Percentiles rank a stretch among this genome's conserved stretches.
Conservation (phyloP, 1,284 basidiomycete genomes). For the Rhodotorula sp. region DNA sequence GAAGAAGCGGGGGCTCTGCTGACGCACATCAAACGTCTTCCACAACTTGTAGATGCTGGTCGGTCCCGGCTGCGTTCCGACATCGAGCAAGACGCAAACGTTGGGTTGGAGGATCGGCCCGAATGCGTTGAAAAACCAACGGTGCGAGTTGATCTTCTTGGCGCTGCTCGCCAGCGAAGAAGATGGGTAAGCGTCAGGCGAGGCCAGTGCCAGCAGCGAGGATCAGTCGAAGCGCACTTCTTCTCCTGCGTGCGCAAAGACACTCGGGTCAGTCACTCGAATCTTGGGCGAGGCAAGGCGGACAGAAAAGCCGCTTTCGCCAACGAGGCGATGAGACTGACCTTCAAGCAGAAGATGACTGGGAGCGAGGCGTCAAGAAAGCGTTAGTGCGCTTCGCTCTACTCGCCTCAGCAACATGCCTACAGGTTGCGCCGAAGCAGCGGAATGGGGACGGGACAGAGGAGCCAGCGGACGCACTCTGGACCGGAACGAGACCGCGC, state of each 20-base stretch:
- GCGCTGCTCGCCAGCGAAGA: slow-evolving; percentile 37
- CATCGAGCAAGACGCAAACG: slow-evolving; percentile 85
- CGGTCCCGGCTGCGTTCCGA: slow-evolving; percentile 81
- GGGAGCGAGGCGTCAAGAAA: background rate
- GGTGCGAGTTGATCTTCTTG: slow-evolving; percentile 77
- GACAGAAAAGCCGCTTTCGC: slow-evolving; percentile 43
- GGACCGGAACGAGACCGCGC: slow-evolving; percentile 77
- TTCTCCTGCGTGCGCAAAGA: background rate
- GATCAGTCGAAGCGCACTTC: background rate
- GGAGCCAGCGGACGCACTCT: slow-evolving; percentile 62
- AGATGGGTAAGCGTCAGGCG: background rate
- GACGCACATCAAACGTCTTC: slow-evolving; percentile 77
- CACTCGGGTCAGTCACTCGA: background rate
- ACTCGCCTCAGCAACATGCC: no score
- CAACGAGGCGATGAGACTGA: slow-evolving; percentile 55
- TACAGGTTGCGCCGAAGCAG: no score
- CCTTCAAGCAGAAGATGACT: slow-evolving; percentile 64
- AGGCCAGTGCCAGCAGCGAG: background rate
- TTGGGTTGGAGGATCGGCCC: slow-evolving; percentile 63
- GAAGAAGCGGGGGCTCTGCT: no score
- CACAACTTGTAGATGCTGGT: slow-evolving; percentile 77
- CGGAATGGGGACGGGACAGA: background rate
- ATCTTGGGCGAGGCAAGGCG: background rate
- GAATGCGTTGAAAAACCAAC: slow-evolving; percentile 95
- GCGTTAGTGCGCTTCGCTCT: background rate